A percentile compares a stretch with the other conserved stretches of the same genome.
Conservation (phyloP, 2,329 filamentous ascomycete species). For the Magnaporthiopsis rhizophila region DNA sequence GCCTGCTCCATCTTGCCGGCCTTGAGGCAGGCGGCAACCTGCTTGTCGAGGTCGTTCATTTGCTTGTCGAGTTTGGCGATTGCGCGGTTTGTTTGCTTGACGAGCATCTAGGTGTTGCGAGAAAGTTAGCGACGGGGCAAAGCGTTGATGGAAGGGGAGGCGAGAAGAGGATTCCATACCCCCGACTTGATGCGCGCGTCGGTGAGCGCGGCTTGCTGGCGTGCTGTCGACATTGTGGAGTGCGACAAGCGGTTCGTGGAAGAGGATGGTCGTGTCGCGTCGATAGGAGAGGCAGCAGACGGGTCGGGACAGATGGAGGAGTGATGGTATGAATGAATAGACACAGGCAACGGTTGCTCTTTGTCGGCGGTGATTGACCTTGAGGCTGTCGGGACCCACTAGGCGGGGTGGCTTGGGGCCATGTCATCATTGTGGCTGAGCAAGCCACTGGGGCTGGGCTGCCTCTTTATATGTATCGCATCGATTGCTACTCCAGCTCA, state of each 20-base stretch:
- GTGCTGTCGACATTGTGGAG: not conserved
- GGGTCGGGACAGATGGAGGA: not conserved
- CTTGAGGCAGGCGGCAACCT: conserved; percentile 41
- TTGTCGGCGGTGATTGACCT: no score
- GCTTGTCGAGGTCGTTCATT: conserved; percentile 52
- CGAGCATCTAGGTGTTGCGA: conserved; percentile 41
- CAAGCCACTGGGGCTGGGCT: not conserved
- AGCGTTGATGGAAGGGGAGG: no score
- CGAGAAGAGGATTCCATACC: no score
- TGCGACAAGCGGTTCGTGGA: not conserved
- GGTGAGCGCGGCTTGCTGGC: not conserved
- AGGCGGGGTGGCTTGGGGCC: no score
- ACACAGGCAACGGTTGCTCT: no score
- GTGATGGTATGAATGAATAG: no score
- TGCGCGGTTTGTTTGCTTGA: conserved; percentile 53
- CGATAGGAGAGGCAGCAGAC: no score
- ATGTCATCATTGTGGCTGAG: not conserved
- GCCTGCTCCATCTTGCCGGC: not conserved
- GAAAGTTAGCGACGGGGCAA: no score
- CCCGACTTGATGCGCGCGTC: not conserved
- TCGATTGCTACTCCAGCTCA: no score
- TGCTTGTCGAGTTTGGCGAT: conserved; percentile 54
- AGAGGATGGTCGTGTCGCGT: not conserved
- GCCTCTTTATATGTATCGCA: no score
- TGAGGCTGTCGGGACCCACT: no score